Evolutionary conservation across 1,284 basidiomycete species (phyloP).

Genomic region (Boletellus deceptivus): DNA sequence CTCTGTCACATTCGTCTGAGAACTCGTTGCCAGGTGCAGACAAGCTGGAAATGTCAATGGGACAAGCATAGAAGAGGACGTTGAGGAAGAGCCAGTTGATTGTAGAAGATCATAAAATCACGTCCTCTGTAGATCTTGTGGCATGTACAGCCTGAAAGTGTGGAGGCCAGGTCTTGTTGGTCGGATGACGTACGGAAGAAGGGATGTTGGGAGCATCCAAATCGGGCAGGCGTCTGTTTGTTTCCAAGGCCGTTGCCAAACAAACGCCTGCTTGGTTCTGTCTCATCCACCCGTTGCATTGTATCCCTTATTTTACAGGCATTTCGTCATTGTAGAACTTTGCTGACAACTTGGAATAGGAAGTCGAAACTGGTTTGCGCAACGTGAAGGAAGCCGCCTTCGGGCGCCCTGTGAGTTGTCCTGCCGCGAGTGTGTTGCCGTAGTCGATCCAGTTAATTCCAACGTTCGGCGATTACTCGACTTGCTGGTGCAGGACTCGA

Average conservation of each 20-base stretch:
- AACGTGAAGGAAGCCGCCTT: neutral
- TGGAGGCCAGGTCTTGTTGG: neutral
- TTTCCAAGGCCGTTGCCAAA: slow-evolving; percentile 30
- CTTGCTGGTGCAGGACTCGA: neutral
- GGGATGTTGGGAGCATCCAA: neutral
- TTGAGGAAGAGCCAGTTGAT: neutral
- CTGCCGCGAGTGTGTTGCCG: neutral
- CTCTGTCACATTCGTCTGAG: slow-evolving; percentile 17
- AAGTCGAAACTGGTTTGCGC: neutral
- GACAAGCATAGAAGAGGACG: slow-evolving; percentile 24
- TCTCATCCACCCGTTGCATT: too few relatives aligned
- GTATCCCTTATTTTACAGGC: too few relatives aligned
- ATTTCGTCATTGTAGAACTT: too few relatives aligned
- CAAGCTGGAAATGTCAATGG: slow-evolving; percentile 27
- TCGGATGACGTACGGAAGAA: neutral
- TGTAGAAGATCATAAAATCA: neutral
- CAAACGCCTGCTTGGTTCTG: slow-evolving; percentile 3
- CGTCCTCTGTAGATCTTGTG: neutral
- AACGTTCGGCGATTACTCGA: slow-evolving; percentile 1
- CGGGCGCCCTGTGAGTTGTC: neutral
- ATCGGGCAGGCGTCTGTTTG: slow-evolving; percentile 29
- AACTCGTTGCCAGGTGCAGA: slow-evolving; percentile 7
- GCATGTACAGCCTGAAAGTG: slow-evolving; percentile 5
- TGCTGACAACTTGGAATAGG: too few relatives aligned
- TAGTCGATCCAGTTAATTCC: neutral